Evolutionary conservation across 495 filamentous ascomycete species (phyloP).

Genomic region (Acidomyces sp.): DNA sequence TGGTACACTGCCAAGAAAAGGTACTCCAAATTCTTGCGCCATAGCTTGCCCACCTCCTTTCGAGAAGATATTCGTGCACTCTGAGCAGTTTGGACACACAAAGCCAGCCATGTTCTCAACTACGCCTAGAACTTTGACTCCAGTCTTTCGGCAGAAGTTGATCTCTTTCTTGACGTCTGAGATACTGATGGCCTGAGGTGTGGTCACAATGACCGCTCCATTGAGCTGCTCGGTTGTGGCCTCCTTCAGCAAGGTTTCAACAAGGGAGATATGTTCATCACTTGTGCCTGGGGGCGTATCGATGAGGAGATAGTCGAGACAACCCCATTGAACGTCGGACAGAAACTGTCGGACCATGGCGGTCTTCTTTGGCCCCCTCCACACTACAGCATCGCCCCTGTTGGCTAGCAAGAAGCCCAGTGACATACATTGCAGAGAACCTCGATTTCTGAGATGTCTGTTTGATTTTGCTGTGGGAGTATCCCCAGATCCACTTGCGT

Average conservation of each 20-base stretch:
- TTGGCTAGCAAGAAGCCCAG: conserved; percentile 78
- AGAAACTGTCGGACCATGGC: conserved; percentile 97
- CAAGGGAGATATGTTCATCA: conserved; percentile 92
- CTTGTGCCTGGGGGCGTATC: conserved; percentile 95
- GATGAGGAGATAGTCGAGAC: conserved; percentile 77
- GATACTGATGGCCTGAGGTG: conserved; percentile 85
- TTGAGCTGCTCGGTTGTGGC: conserved; percentile 38
- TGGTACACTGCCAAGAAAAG: conserved; percentile 75
- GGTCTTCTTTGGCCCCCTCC: conserved; percentile 96
- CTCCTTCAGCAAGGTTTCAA: conserved; percentile 61
- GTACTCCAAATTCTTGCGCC: conserved; percentile 71
- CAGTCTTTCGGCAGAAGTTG: conserved; percentile 85
- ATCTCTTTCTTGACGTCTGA: conserved; percentile 92
- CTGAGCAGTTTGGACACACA: conserved; percentile 87
- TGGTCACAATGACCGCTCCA: conserved; percentile 89
- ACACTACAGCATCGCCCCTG: conserved; percentile 82
- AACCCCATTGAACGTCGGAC: conserved; percentile 80
- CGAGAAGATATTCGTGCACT: conserved; percentile 84
- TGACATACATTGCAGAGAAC: conserved; percentile 77
- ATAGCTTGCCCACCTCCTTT: conserved; percentile 82
- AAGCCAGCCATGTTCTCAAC: conserved; percentile 98
- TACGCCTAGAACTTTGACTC: conserved; percentile 70
- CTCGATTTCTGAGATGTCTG: no score
- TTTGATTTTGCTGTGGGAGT: conserved; percentile 4
- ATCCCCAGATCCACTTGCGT: conserved; percentile 23